Evolutionary conservation across 2,329 filamentous ascomycete species (phyloP).

Genomic region (Tolypocladium guangdongense): DNA sequence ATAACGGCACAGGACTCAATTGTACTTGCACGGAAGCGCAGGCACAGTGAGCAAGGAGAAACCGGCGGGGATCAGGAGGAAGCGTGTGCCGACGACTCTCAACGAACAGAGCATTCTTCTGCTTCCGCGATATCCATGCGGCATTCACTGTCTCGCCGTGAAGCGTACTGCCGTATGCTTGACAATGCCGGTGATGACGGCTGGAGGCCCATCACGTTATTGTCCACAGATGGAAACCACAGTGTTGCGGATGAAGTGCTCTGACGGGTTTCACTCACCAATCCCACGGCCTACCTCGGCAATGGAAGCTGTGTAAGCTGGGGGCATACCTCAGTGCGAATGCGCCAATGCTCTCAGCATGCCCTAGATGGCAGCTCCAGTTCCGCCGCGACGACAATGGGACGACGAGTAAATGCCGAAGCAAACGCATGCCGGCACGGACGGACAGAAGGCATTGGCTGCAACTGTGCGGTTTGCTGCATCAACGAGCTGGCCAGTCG

Average conservation of each 20-base stretch:
- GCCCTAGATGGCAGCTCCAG: neutral
- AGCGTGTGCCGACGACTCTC: neutral
- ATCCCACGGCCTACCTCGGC: too few species aligned
- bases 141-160: conserved; percentile 14
- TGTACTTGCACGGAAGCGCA: conserved; percentile 9
- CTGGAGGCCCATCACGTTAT: conserved; percentile 20
- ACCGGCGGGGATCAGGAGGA: neutral
- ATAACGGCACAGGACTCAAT: neutral
- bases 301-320: too few species aligned
- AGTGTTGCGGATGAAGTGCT: conserved; percentile 20
- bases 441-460: too few species aligned
- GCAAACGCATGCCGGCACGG: too few species aligned
- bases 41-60: conserved; percentile 5
- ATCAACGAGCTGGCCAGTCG: neutral
- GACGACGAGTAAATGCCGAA: too few species aligned
- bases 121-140: conserved; percentile 6
- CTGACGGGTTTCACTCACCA: conserved; percentile 5
- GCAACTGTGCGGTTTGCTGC: too few species aligned
- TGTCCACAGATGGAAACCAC: conserved; percentile 24
- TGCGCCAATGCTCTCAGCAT: too few species aligned
- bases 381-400: neutral
- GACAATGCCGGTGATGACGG: conserved; percentile 13
- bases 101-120: conserved; percentile 5
- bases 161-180: conserved; percentile 23
- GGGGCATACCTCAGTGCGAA: too few species aligned